Evolutionary conservation across 169 alveolate genomes (phyloP), one percentile per base, ranked within the genome.

Genomic region (Plasmodium reichenowi): DNA sequence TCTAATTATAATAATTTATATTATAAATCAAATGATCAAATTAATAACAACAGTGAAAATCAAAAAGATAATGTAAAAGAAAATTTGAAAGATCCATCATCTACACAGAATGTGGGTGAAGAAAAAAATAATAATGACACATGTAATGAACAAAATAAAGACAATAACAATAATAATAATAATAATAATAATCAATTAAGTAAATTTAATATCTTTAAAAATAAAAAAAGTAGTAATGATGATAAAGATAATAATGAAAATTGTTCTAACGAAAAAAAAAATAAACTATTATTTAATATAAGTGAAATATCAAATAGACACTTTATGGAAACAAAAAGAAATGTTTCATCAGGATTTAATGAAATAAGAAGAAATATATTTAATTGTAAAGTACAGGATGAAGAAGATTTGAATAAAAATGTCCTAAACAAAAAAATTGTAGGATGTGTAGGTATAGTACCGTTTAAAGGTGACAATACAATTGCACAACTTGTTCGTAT

Each of bases 361-460:
- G 85, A 80, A 58, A 12, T 80, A 48, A 56, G 62, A 9, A 68
- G 59, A 80, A 80, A 67, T 47, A 80, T 80, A 22, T 80, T 80
- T 60, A 47, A 15, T 43, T 38, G 43, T 20, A 80, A 43, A 56
- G 38, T 32, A 1, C 54, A 80, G 20, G 83, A 68, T 67, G 90
- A 80, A 54, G 90, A 80, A 43, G 90, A 80, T 67, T 67, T 64
- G 1, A 80, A 45, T 59, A 32, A 17, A 67, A 68, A 48, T 52
- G 67, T 50, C 17, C 3, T 80, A 63, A 80, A 45, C 24, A 80
- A 20, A 56, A 95, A 94, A 66, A 91, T 95, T 45, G 95, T 95
- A 9, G 98, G 98, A 17, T 96, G 98, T 68, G 94, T 96, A 13
- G 98, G 98, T 20, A 90, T 95, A 10, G 94, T 95, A 48, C 97